Base-by-base conservation (phyloP, 2,329 filamentous ascomycete species). In the Hymenoscyphus infarciens region DNA sequence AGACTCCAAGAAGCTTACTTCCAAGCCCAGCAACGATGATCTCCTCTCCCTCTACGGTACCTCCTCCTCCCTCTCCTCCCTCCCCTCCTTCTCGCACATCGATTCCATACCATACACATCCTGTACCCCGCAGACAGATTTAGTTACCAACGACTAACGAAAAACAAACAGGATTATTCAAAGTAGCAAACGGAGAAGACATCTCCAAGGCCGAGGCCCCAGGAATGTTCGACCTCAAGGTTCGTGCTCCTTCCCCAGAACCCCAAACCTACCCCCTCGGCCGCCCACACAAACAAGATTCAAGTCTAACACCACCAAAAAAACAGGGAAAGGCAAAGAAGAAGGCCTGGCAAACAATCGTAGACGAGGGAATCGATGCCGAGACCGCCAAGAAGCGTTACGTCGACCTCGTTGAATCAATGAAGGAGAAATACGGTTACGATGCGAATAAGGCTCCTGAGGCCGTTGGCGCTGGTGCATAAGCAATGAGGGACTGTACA, bases 371-470 rank as follows among this genome's bases (percentile, higher is more conserved):
- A 58, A 74, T 86, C 69, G 84, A 68, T 65, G 73, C 83, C 65
- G 82, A 88, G 67, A 77, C 87, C 68, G 92, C 92, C 22, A 89
- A 96, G 83, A 81, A 85, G 75, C 80, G 83, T 74, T 97, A 97
- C 78, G 83, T 96, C 71, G 80, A 82, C 69, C 79, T 88, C 65
- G 86, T 95, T 67, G 86, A 92, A 77, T 76, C 80, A 72, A 77
- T 96, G 73, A 92, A 95, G 83, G 77, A 72, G 64, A 83, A 84
- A 75, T 84, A 88, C 77, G 89, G 87, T 63, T 89, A 81, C 76
- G 84, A 90, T 74, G 81, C 79, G 66, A 80, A 83, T 77, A 88
- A 88, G 82, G 77, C 71, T 66, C 84, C 86, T 69, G 86, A 88
- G 80, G 74, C 80, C 59, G 83, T 88, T 65, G 74, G 74, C 38